Base-by-base conservation (phyloP, 768 basidiomycete genomes). In the Phanerodontia chrysosporium region DNA sequence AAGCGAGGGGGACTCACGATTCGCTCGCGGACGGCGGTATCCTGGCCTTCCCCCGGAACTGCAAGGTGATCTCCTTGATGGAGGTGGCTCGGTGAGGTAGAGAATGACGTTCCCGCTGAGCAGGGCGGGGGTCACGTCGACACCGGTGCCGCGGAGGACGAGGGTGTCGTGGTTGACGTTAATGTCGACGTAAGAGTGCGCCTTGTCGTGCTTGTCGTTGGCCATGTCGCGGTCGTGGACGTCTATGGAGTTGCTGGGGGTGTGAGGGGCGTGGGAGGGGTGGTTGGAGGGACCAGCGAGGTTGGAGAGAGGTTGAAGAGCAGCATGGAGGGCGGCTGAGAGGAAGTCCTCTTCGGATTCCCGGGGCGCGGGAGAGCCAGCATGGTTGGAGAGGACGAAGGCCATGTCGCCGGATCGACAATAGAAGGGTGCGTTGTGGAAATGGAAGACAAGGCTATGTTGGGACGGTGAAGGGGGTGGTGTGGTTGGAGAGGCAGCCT, bases 21-120 rank as follows among this genome's bases (percentile, higher is more conserved):
- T 90, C 90, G 58, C 72, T 68, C 14, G 80, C 67, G 4, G 79
- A 72, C 18, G 79, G 75, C 5, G 90, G 90, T 0, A 94, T 74
- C 59, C 81, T 83, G 3, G 86, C 89, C 73, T 92, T 94, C 22
- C 95, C 94, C 61, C 83, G 78, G 69, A 97, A 90, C 61, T 87
- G 84, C 57, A 98, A 84, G 2, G 83, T 91, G 58, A 93, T 85
- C 72, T 93, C 88, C 68, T 86, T 90, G 72, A 91, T 83, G 55
- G 92, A 84, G 0, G 90, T 95, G 21, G 78, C 74, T 98, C 92
- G 1, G 80, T 76, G 45, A 98, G 82, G 71, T 86, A 80, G 63
- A 98, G 78, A 9, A 86, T 81, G 65, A 98, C 83, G 67, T 87
- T 81, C 4, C 96, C 96, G 45, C 85, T 86, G 62, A 98, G 85